A percentile compares a stretch with the other conserved stretches of the same genome.
phyloP scores from a whole-genome alignment of 352 stramenopile species.

The Plasmopara muralis region DNA sequence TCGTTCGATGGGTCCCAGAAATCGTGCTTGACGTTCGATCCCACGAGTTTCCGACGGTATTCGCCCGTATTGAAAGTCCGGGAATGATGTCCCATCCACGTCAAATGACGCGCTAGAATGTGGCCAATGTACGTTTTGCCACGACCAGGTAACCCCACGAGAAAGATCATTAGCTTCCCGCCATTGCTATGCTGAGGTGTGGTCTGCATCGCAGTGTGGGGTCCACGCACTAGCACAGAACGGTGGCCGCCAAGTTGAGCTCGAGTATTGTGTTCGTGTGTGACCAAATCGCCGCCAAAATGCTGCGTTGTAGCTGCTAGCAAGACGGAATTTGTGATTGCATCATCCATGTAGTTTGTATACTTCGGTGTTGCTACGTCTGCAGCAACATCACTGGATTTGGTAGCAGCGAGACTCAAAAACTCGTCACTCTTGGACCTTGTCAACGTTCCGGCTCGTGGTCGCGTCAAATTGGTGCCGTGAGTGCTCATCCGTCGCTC shows the following conservation, averaged over 20 bases:
- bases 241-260: conserved; percentile 65
- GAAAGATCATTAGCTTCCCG: conserved; percentile 76
- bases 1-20: conserved; percentile 81
- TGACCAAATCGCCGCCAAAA: conserved; percentile 79
- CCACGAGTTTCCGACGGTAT: conserved; percentile 64
- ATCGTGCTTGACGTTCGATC: conserved; percentile 61
- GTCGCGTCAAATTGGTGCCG: conserved; percentile 24
- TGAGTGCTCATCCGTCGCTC: conserved; percentile 26
- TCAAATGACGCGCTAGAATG: conserved; percentile 74
- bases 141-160: conserved; percentile 66
- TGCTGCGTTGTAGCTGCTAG: conserved; percentile 77
- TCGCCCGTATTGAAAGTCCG: conserved; percentile 81
- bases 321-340: conserved; percentile 60
- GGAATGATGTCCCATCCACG: conserved; percentile 80
- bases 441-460: conserved; percentile 49
- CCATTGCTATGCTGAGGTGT: conserved; percentile 32
- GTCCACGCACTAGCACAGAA: conserved; percentile 46
- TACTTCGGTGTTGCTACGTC: conserved; percentile 51
- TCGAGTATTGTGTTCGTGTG: conserved; percentile 66
- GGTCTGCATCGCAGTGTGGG: conserved; percentile 26
- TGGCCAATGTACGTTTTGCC: conserved; percentile 85
- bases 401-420: conserved; percentile 23
- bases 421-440: conserved; percentile 71
- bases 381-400: conserved; percentile 9
- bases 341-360: conserved; percentile 61